These are phyloP conservation scores for Ceratobasidium sp. DNA, from an alignment of 1,284 basidiomycete genomes.

Conservation along the genomic window DNA sequence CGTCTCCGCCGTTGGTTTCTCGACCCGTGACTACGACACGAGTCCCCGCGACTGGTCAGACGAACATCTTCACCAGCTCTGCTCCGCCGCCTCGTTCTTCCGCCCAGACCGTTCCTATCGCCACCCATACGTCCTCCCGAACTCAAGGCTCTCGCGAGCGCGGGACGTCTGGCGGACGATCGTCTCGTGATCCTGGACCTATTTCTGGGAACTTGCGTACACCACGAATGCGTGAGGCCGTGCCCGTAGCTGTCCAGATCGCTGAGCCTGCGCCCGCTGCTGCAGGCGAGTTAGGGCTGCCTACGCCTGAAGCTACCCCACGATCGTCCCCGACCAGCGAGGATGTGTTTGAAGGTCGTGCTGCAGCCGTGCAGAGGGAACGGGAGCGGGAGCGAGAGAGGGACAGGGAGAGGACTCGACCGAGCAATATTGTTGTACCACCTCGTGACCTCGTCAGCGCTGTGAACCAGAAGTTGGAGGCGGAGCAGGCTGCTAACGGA, in stretches of 20 bases:
- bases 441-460: background rate
- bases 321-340: constrained; percentile 37
- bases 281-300: constrained; percentile 14
- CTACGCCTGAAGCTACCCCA: constrained; percentile 40
- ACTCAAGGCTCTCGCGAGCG: constrained; percentile 1
- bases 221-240: constrained; percentile 14
- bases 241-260: background rate
- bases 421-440: constrained; percentile 26
- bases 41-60: constrained; percentile 22
- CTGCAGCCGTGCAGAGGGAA: constrained; percentile 5
- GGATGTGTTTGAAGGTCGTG: constrained; percentile 21
- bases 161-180: constrained; percentile 7
- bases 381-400: background rate
- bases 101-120: constrained; percentile 1
- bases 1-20: constrained; percentile 31
- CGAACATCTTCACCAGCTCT: constrained; percentile 19
- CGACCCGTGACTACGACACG: constrained; percentile 33
- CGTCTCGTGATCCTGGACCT: constrained; percentile 15
- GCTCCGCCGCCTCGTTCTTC: constrained; percentile 7
- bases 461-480: constrained; percentile 7
- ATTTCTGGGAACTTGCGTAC: constrained; percentile 18
- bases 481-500: background rate
- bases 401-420: constrained; percentile 19
- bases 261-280: constrained; percentile 1
- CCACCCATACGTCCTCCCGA: constrained; percentile 21